Conservation (phyloP, 768 basidiomycete species). For the Galerina marginata region DNA sequence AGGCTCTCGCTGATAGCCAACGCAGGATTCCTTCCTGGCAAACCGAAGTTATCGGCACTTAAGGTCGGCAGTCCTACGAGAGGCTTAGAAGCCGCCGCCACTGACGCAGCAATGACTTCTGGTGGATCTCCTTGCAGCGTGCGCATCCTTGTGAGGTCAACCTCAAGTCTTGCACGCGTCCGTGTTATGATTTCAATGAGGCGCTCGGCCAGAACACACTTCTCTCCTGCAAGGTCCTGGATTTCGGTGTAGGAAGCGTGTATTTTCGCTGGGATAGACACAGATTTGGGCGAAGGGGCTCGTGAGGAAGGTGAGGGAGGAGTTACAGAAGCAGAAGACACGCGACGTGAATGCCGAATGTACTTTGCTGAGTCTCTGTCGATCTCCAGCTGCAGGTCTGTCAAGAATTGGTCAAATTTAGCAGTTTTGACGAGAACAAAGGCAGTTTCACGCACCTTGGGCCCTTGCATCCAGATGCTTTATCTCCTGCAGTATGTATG, state of each 20-base stretch:
- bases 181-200: slow-evolving; percentile 54
- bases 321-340: slow-evolving; percentile 27
- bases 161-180: slow-evolving; percentile 54
- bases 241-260: slow-evolving; percentile 52
- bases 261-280: slow-evolving; percentile 46
- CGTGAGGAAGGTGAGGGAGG: slow-evolving; percentile 34
- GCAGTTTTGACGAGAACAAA: not conserved
- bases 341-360: slow-evolving; percentile 51
- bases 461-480: slow-evolving; percentile 48
- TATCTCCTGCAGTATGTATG: slow-evolving; percentile 58
- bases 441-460: slow-evolving; percentile 39
- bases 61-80: slow-evolving; percentile 20
- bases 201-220: slow-evolving; percentile 50
- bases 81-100: slow-evolving; percentile 19
- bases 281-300: slow-evolving; percentile 43
- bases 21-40: slow-evolving; percentile 38
- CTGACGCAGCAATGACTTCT: slow-evolving; percentile 29
- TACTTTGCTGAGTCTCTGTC: slow-evolving; percentile 54
- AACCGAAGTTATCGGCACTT: slow-evolving; percentile 26
- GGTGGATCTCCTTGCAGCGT: slow-evolving; percentile 52
- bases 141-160: slow-evolving; percentile 52
- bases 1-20: slow-evolving; percentile 49
- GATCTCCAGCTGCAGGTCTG: slow-evolving; percentile 57
- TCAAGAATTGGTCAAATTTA: not conserved
- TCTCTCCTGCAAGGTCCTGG: slow-evolving; percentile 49